Evolutionary conservation across 495 filamentous ascomycete species (phyloP), one percentile per base, ranked within the genome.

Genomic region (Tetracladium marchalianum): DNA sequence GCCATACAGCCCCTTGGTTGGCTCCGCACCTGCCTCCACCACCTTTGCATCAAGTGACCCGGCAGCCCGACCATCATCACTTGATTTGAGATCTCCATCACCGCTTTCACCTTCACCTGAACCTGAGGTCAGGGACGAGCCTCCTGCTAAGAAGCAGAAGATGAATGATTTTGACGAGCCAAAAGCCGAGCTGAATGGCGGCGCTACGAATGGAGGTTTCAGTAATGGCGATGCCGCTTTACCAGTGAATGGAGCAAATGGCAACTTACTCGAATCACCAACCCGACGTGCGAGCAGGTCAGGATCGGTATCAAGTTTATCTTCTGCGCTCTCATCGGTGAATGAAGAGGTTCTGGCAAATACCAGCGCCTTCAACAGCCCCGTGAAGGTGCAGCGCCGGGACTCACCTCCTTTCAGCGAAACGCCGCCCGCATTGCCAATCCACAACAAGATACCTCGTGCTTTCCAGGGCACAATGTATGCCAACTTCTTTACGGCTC

Each of bases 121-220:
- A 17, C 39, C 51, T 18, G 43, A 53, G 27, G 38, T 27, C 11
- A 52, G 61, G 7, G 18, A 40, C 27, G 33, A 34, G 22, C 63
- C 62, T 42, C 46, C 62, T 37, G 58, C 41, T 49, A 69, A 66
- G 55, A 69, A 58, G 52, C 53, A 62, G 31, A 64, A 61, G 41
- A 55, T 47, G 24, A 53, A 54, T 50, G 44, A 39, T 43, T 50
- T 41, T 38, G 46, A 51, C 46, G 44, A 41, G 31, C 47, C 35
- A 18, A 49, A 39, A 22, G 11, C 17, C 1, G 44, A 51, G 40
- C 41, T 44, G 18, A 50, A 49, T 36, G 46, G 46, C 35, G 16
- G 10, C 35, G 35, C 35, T 17, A 37, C 35, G 2, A n/a, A 37
- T 17, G 35, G n/a, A 17, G 9, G 35, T 9, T 36, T 36, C 10